Percentiles rank a stretch among this genome's conserved stretches.
phyloP scores from a whole-genome alignment of 805 yeast species.

The Nakazawaea siamensis region DNA sequence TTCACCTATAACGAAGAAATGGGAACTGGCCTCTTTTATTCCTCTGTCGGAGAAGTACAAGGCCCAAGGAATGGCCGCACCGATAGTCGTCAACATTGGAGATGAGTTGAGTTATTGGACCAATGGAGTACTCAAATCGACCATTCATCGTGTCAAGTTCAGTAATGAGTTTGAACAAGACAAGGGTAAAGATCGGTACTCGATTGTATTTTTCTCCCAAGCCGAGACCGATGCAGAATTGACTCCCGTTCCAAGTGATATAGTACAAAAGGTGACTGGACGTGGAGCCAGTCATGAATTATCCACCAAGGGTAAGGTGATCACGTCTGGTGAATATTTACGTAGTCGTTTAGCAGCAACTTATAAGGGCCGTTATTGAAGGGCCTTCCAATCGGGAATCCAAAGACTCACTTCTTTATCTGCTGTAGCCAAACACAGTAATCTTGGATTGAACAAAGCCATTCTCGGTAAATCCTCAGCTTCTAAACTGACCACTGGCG shows the following conservation, averaged over 20 bases:
- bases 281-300: slow-evolving; percentile 18
- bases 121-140: slow-evolving; percentile 56
- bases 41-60: slow-evolving; percentile 21
- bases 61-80: slow-evolving; percentile 36
- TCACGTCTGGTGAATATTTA: slow-evolving; percentile 65
- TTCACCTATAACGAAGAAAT: slow-evolving; percentile 36
- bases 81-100: slow-evolving; percentile 65
- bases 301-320: slow-evolving; percentile 30
- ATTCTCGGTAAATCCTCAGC: slow-evolving; percentile 32
- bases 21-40: slow-evolving; percentile 58
- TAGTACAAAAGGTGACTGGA: slow-evolving; percentile 1
- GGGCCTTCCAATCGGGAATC: slow-evolving; percentile 19
- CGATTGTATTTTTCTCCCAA: slow-evolving; percentile 65
- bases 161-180: slow-evolving; percentile 35
- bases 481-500: slow-evolving; percentile 15
- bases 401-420: slow-evolving; percentile 43
- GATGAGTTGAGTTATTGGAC: slow-evolving; percentile 73
- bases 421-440: slow-evolving; percentile 56
- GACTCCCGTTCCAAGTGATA: slow-evolving; percentile 53
- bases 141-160: slow-evolving; percentile 58
- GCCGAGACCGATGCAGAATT: slow-evolving; percentile 51
- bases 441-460: slow-evolving; percentile 52
- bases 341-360: slow-evolving; percentile 57
- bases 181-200: slow-evolving; percentile 52
- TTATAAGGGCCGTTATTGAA: slow-evolving; percentile 25